Evolutionary conservation across 1,139 yeast genomes (phyloP).

Genomic region (Geotrichum phurueaensis): DNA sequence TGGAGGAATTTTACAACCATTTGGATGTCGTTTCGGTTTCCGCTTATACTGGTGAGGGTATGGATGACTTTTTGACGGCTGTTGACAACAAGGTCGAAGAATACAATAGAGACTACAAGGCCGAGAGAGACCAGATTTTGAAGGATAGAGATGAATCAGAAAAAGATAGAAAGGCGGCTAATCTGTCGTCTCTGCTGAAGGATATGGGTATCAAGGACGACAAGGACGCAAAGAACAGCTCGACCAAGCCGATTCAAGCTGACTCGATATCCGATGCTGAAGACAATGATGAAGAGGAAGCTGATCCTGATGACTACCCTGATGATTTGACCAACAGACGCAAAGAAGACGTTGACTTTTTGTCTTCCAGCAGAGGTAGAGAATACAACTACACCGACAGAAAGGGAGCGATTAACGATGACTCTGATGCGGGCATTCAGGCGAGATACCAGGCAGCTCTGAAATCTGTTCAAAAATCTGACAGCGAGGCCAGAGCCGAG

Average conservation of each 20-base stretch:
- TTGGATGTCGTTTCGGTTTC: constrained; percentile 89
- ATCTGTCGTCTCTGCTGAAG: constrained; percentile 66
- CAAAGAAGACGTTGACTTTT: constrained; percentile 16
- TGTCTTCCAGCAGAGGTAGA: constrained; percentile 37
- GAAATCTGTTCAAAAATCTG: constrained; percentile 17
- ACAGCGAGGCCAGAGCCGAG: constrained; percentile 20
- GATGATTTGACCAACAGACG: constrained; percentile 34
- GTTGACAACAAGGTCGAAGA: constrained; percentile 87
- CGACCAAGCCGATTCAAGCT: constrained; percentile 28
- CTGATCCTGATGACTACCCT: constrained; percentile 43
- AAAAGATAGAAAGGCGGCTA: constrained; percentile 63
- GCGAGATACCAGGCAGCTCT: constrained; percentile 63
- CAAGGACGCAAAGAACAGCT: constrained; percentile 17
- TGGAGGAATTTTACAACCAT: constrained; percentile 93
- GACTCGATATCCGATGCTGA: constrained; percentile 71
- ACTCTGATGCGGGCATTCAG: constrained; percentile 51
- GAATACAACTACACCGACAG: constrained; percentile 70
- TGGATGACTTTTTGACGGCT: constrained; percentile 78
- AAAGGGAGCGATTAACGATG: constrained; percentile 51
- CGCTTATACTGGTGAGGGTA: constrained; percentile 87
- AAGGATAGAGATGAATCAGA: constrained; percentile 74
- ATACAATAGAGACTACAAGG: constrained; percentile 72
- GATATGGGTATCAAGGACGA: constrained; percentile 62
- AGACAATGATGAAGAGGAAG: constrained; percentile 36
- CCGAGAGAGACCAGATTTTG: constrained; percentile 78